Base-by-base conservation (phyloP, 176 grass and related monocot genomes). In the Oropetium thomaeum region DNA sequence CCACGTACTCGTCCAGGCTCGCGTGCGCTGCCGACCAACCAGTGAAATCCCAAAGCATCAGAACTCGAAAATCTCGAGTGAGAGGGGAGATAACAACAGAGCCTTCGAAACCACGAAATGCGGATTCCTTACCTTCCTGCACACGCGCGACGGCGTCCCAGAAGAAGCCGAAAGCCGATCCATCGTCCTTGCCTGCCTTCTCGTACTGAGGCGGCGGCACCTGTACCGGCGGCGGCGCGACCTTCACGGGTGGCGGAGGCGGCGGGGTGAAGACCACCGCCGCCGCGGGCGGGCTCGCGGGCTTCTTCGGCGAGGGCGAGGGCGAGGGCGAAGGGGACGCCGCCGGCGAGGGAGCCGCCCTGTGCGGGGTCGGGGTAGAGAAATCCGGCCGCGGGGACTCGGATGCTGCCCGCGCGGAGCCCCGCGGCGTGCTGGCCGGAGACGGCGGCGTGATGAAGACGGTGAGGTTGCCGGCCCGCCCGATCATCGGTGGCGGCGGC, bases 371-470 rank as follows among this genome's bases (percentile, higher is more conserved):
- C 4, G 85, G 80, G 10, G 45, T 75, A 13, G 86, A 62, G 57
- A 76, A 53, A 31, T 76, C 65, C 13, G 81, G 31, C 34, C 54
- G 40, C 53, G 60, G 83, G 33, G 80, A 54, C 20, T 63, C 72
- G 48, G 69, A 81, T 9, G 58, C 72, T 20, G 74, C 42, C 30
- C 66, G 71, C 38, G 72, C 71, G 54, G 63, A 74, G 26, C 31
- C 60, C 48, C 85, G 66, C 23, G 79, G 79, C 1, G 72, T 82
- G 72, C 65, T 85, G 0, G 89, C 86, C 31, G 87, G 79, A 5
- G 93, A 86, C 57, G 81, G 87, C 51, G 93, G 93, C 58, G 93
- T 92, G 74, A 96, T 96, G 84, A 96, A 96, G 45, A 96, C 89
- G 20, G 93, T 96, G 65, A 92, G 86, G 52, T 90, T 92, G 32